These are phyloP conservation scores for Asparagopsis taxiformis DNA, from an alignment of 31 red algal species.

Conservation along the genomic window DNA sequence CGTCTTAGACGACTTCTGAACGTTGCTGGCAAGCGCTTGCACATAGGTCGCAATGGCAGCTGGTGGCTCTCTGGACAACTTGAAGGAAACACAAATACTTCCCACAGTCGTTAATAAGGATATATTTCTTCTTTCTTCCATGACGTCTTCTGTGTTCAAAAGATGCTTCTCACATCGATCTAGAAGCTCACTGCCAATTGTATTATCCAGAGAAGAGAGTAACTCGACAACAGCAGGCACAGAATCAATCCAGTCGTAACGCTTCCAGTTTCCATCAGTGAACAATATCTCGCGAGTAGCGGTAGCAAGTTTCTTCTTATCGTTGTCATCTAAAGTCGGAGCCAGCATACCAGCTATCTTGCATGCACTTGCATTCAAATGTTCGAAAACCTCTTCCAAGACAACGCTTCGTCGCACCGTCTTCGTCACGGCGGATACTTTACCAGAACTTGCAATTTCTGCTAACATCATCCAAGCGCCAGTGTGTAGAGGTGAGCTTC, in stretches of 20 bases:
- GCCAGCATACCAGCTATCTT: no score
- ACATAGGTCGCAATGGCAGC: constrained; percentile 23
- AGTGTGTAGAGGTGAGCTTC: neutral
- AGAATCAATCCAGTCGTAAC: no score
- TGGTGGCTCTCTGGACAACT: constrained; percentile 21
- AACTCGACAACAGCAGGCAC: no score
- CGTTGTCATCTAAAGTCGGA: no score
- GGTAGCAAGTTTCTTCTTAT: no score
- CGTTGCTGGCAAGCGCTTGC: constrained; percentile 40
- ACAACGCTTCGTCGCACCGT: neutral
- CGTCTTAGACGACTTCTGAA: constrained; percentile 1
- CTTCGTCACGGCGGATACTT: neutral
- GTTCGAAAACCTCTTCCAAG: constrained; percentile 9
- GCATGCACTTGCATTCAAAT: constrained; percentile 29
- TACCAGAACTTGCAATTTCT: constrained; percentile 16
- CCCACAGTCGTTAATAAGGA: constrained; percentile 31
- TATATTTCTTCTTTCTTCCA: no score
- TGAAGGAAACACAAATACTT: constrained; percentile 27
- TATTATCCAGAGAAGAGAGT: no score
- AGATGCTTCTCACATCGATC: no score
- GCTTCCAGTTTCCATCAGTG: no score
- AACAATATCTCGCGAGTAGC: no score
- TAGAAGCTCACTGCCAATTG: no score
- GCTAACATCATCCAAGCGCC: constrained; percentile 23
- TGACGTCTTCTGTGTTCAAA: no score